Evolutionary conservation across 805 yeast species (phyloP).

Genomic region (Nakazawaea molendinolei): DNA sequence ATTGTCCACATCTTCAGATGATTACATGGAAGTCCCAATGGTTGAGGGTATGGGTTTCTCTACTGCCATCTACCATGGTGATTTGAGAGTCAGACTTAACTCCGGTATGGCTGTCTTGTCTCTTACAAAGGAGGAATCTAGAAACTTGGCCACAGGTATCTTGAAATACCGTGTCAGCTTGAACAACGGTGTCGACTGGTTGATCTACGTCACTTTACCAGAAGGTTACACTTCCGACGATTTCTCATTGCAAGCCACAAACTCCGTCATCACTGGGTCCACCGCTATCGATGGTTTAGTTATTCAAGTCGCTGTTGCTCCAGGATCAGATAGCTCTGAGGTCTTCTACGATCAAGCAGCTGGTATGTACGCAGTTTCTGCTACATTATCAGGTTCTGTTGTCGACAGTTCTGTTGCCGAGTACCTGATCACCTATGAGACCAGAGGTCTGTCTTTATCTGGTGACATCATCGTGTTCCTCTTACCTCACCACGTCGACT

Average conservation of each 20-base stretch:
- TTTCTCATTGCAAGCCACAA: constrained; percentile 26
- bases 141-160: constrained; percentile 21
- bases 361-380: constrained; percentile 55
- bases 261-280: constrained; percentile 31
- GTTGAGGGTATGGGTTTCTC: constrained; percentile 59
- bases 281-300: constrained; percentile 29
- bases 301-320: constrained; percentile 47
- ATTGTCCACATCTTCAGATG: constrained; percentile 26
- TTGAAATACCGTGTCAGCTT: constrained; percentile 34
- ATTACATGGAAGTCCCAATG: constrained; percentile 40
- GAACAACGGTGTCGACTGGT: constrained; percentile 40
- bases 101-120: constrained; percentile 39
- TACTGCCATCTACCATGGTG: constrained; percentile 44
- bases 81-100: constrained; percentile 36
- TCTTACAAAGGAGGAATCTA: constrained; percentile 29
- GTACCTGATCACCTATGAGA: constrained; percentile 42
- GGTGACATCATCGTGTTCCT: constrained; percentile 43
- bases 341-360: constrained; percentile 57
- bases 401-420: constrained; percentile 30
- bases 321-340: constrained; percentile 27
- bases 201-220: constrained; percentile 40
- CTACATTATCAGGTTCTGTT: constrained; percentile 39
- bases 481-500: constrained; percentile 44
- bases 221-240: constrained; percentile 18
- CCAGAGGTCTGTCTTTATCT: constrained; percentile 42